phyloP scores from a whole-genome alignment of 1,284 basidiomycete genomes.

The Fomitiporia mediterranea region DNA sequence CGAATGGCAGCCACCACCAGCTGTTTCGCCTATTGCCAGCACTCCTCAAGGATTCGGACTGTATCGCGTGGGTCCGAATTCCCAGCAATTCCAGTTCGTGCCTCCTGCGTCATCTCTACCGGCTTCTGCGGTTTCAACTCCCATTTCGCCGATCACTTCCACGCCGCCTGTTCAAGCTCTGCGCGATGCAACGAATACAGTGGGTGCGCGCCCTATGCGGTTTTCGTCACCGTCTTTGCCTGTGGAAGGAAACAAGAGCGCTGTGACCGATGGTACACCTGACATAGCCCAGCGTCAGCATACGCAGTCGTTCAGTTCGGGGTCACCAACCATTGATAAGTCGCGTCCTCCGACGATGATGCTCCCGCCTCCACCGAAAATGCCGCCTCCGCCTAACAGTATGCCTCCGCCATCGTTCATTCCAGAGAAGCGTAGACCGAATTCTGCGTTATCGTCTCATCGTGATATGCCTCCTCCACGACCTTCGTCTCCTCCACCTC shows the following conservation, averaged over 20 bases:
- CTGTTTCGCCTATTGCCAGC: constrained; percentile 25
- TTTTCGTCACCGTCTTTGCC: constrained; percentile 36
- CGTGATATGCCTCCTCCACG: constrained; percentile 65
- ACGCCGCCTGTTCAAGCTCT: constrained; percentile 41
- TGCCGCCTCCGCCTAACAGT: constrained; percentile 68
- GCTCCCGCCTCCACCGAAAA: constrained; percentile 77
- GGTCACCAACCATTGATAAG: constrained; percentile 60
- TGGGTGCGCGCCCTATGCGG: constrained; percentile 24
- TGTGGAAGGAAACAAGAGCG: constrained; percentile 37
- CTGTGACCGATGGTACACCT: constrained; percentile 46
- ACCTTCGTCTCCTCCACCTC: constrained; percentile 84
- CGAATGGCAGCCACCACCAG: constrained; percentile 46
- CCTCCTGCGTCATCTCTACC: constrained; percentile 41
- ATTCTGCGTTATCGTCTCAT: constrained; percentile 44
- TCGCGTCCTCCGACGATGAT: constrained; percentile 80
- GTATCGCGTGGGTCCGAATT: constrained; percentile 52
- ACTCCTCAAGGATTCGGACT: constrained; percentile 32
- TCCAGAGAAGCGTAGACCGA: constrained; percentile 59
- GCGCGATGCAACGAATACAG: constrained; percentile 43
- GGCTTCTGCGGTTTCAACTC: constrained; percentile 29
- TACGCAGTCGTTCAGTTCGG: constrained; percentile 34
- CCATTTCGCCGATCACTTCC: constrained; percentile 26
- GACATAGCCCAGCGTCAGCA: constrained; percentile 48
- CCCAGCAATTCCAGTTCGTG: constrained; percentile 76
- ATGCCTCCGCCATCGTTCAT: constrained; percentile 75